phyloP scores from a whole-genome alignment of 208 protist genomes.

The Trypanosoma grayi region DNA sequence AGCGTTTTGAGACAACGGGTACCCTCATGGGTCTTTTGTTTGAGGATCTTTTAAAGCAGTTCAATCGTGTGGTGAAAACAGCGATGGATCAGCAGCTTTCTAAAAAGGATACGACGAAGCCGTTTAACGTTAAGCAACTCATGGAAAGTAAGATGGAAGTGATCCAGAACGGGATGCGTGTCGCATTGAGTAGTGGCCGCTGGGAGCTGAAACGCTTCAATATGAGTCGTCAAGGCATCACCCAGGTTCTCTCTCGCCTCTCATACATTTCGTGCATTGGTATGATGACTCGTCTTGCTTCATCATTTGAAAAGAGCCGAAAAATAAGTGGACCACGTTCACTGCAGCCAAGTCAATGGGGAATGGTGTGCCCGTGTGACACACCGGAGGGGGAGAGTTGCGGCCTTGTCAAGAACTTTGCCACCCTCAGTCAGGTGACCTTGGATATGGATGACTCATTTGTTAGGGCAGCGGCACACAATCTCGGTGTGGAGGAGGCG shows the following conservation, averaged over 20 bases:
- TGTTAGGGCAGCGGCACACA: constrained; percentile 66
- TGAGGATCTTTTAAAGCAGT: constrained; percentile 98
- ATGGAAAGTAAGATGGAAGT: constrained; percentile 93
- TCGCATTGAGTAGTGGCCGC: constrained; percentile 97
- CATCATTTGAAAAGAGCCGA: constrained; percentile 99
- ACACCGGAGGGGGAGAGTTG: constrained; percentile 99
- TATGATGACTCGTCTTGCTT: constrained; percentile 99
- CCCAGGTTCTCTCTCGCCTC: constrained; percentile 97
- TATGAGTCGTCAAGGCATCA: constrained; percentile 94
- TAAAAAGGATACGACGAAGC: constrained; percentile 85
- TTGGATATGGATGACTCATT: constrained; percentile 94
- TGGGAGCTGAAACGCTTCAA: constrained; percentile 98
- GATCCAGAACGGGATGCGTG: constrained; percentile 96
- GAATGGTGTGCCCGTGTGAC: constrained; percentile 99
- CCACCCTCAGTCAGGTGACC: constrained; percentile 98
- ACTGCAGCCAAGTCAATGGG: constrained; percentile 99
- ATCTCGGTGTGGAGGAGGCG: constrained; percentile 83
- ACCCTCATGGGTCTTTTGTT: constrained; percentile 98
- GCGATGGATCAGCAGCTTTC: constrained; percentile 86
- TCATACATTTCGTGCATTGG: constrained; percentile 98
- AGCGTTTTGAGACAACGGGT: constrained; percentile 97
- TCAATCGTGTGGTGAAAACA: constrained; percentile 96
- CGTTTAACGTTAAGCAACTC: constrained; percentile 92
- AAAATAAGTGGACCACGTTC: constrained; percentile 96
- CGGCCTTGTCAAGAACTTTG: constrained; percentile 99